A percentile compares a stretch with the other conserved stretches of the same genome.
These are phyloP conservation scores for Penicillium sp. DNA, from an alignment of 2,329 filamentous ascomycete species.

Conservation along the genomic window DNA sequence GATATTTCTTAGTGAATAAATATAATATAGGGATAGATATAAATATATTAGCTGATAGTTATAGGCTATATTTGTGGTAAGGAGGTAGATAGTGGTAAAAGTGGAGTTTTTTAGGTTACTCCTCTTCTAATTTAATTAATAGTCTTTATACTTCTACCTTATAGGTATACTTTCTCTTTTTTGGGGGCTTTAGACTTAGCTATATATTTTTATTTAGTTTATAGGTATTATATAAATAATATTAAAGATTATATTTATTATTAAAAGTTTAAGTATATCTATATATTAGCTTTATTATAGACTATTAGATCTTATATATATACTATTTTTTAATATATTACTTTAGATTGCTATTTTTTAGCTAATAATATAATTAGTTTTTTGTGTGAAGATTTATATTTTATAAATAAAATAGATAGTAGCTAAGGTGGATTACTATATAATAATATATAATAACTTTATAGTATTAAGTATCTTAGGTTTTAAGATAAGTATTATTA, in stretches of 20 bases:
- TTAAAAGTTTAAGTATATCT: constrained; percentile 3
- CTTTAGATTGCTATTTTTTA: constrained; percentile 3
- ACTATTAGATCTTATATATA: not conserved
- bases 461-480: constrained; percentile 6
- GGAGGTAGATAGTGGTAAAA: not conserved
- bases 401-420: constrained; percentile 4
- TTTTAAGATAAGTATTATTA: constrained; percentile 5
- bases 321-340: constrained; percentile 6
- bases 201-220: constrained; percentile 12
- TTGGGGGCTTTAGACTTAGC: constrained; percentile 7
- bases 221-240: constrained; percentile 9
- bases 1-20: not conserved
- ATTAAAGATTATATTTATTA: constrained; percentile 6
- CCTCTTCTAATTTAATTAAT: not conserved
- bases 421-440: constrained; percentile 4
- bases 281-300: not conserved
- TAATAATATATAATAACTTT: constrained; percentile 8
- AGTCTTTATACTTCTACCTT: constrained; percentile 4
- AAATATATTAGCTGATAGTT: not conserved
- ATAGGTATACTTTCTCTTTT: constrained; percentile 5
- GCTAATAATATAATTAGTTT: constrained; percentile 2
- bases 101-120: not conserved
- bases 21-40: not conserved
- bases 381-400: constrained; percentile 1
- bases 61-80: not conserved